Percentiles rank a stretch among this genome's conserved stretches.
phyloP scores from a whole-genome alignment of 176 grass and related monocot genomes.

The maize (Zea mays) region Zm-B73-REFERENCE-NAM-5.0 NC_050102.1:80363001-80363500 shows the following conservation, averaged over 20 bases:
- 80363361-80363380: neutral
- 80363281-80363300: neutral
- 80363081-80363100: too few relatives aligned
- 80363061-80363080: too few relatives aligned
- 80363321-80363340: neutral
- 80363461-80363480: neutral
- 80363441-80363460: neutral
- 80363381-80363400: slow-evolving; percentile 3
- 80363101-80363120: too few relatives aligned
- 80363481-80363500: neutral
- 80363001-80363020: too few relatives aligned
- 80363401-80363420: slow-evolving; percentile 1
- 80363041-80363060: too few relatives aligned
- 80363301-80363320: neutral
- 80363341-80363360: neutral
- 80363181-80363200: neutral
- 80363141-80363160: too few relatives aligned
- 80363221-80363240: neutral
- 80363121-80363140: too few relatives aligned
- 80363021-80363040: too few relatives aligned
- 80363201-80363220: neutral
- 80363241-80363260: neutral
- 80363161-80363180: neutral
- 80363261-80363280: neutral
- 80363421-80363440: neutral